These are phyloP conservation scores for Xylaria flabelliformis DNA, from an alignment of 495 filamentous ascomycete species.

Conservation along the genomic window DNA sequence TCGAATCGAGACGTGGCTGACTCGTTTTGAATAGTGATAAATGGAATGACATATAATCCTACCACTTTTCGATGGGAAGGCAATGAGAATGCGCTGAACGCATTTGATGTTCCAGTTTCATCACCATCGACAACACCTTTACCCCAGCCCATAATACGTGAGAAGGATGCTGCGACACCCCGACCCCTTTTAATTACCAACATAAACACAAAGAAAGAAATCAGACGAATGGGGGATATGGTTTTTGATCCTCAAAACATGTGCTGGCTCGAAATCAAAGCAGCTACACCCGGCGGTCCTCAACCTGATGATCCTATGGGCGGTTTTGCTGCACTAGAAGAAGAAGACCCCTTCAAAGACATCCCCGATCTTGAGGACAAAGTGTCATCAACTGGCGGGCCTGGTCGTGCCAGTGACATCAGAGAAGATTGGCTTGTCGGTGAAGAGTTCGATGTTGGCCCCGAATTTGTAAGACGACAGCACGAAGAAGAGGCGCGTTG, in stretches of 20 bases:
- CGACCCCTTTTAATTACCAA: conserved; percentile 95
- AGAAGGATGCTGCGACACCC: conserved; percentile 65
- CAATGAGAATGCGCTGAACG: conserved; percentile 81
- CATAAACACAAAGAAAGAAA: conserved; percentile 72
- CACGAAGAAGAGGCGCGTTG: conserved; percentile 90
- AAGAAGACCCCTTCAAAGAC: conserved; percentile 63
- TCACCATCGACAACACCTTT: conserved; percentile 55
- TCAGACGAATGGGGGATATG: conserved; percentile 94
- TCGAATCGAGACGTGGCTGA: conserved; percentile 30
- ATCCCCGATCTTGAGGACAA: conserved; percentile 61
- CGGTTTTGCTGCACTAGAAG: conserved; percentile 79
- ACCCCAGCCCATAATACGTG: conserved; percentile 55
- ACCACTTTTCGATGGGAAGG: conserved; percentile 88
- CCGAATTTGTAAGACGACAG: conserved; percentile 88
- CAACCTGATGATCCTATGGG: conserved; percentile 63
- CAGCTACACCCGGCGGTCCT: conserved; percentile 42
- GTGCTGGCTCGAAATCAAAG: conserved; percentile 85
- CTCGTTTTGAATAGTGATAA: conserved; percentile 65
- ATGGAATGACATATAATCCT: conserved; percentile 96
- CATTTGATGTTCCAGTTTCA: conserved; percentile 69
- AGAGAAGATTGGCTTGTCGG: conserved; percentile 84
- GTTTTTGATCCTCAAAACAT: conserved; percentile 95
- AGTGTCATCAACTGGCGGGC: conserved; percentile 47
- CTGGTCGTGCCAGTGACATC: conserved; percentile 57
- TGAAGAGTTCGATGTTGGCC: conserved; percentile 97